Base-by-base conservation (phyloP, 495 filamentous ascomycete genomes). In the Penicillium paxilli region DNA sequence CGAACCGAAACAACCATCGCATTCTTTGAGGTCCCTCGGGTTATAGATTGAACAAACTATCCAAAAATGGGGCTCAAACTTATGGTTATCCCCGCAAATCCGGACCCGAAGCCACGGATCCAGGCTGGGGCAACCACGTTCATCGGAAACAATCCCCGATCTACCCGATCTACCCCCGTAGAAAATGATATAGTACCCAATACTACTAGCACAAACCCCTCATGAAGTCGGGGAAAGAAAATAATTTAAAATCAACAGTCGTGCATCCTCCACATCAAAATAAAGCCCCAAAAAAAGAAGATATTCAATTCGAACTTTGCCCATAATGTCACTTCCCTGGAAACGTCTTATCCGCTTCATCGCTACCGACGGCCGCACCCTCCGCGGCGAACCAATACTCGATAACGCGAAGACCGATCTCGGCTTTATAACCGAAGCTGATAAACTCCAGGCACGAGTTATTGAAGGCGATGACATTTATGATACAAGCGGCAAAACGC, bases 301-400 rank as follows among this genome's bases (percentile, higher is more conserved):
- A 0, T 16, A 16, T 40, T 16, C 19, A 40, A 11, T 14, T 0
- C 35, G 17, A 6, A 40, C 16, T 20, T 0, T 12, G 5, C 33
- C 16, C 23, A 41, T 7, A 23, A 48, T 62, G 59, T 19, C 55
- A 17, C 59, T 59, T 14, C 59, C 66, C 38, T 82, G 79, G 79
- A 58, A 72, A 55, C 71, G 79, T 46, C 65, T 81, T 1, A 78
- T 82, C 47, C 75, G 79, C 24, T 82, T 81, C 58, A 67, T 69
- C 9, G 69, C 75, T 11, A 70, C 69, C 4, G 74, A 78, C 25
- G 72, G 71, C 42, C 65, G 71, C 12, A 65, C 72, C 7, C 69
- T 75, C 11, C 68, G 67, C 24, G 79, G 79, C 40, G 77, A 81
- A 53, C 79, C 79, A 24, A 72, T 80, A 24, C 60, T 80, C 9